These are phyloP conservation scores for Novakomyces olei DNA, from an alignment of 805 yeast genomes.

Conservation along the genomic window DNA sequence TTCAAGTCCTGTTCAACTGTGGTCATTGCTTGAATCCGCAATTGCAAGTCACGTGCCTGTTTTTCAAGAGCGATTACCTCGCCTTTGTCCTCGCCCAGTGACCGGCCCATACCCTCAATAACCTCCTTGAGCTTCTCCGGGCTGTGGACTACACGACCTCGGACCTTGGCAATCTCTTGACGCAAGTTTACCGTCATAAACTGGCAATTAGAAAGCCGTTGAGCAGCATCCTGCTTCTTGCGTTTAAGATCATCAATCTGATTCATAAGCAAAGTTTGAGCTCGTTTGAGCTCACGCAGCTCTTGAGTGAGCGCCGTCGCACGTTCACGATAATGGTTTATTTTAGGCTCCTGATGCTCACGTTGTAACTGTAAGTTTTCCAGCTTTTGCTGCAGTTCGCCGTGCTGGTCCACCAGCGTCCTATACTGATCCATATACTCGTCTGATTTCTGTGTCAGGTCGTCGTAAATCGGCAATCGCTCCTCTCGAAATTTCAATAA, in stretches of 20 bases:
- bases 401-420: neutral
- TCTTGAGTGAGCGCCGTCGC: slow-evolving; percentile 3
- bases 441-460: neutral
- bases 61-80: slow-evolving; percentile 22
- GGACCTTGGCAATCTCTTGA: slow-evolving; percentile 35
- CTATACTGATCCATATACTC: neutral
- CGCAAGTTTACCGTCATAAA: slow-evolving; percentile 14
- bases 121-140: slow-evolving; percentile 31
- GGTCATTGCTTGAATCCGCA: slow-evolving; percentile 37
- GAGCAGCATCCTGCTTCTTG: neutral
- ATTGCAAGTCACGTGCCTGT: slow-evolving; percentile 28
- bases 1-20: slow-evolving; percentile 27
- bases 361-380: neutral
- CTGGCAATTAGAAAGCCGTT: neutral
- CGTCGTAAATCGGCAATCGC: neutral
- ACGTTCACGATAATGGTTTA: neutral
- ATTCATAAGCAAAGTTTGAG: slow-evolving; percentile 4
- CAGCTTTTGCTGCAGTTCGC: neutral
- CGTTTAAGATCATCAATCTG: neutral
- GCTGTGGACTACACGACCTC: slow-evolving; percentile 37
- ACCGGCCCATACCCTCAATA: slow-evolving; percentile 28
- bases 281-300: slow-evolving; percentile 3
- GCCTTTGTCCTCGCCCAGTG: slow-evolving; percentile 22
- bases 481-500: slow-evolving; percentile 60
- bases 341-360: neutral